These are phyloP conservation scores for Sclerotiophoma versabilis DNA, from an alignment of 2,329 filamentous ascomycete genomes.

Conservation along the genomic window DNA sequence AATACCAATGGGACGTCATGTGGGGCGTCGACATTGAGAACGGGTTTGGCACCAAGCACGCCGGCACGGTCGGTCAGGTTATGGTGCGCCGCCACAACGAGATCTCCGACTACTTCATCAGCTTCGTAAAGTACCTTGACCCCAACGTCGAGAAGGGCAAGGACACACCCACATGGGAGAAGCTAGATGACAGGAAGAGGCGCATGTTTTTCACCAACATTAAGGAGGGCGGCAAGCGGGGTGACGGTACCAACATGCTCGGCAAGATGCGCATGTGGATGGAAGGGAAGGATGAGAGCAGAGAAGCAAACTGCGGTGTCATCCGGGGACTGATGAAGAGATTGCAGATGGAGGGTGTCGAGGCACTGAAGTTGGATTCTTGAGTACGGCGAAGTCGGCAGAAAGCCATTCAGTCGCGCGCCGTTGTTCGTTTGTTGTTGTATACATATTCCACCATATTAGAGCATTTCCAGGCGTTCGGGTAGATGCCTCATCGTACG, in stretches of 20 bases:
- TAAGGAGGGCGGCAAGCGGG: slow-evolving; percentile 32
- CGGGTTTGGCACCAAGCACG: slow-evolving; percentile 45
- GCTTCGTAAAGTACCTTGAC: slow-evolving; percentile 43
- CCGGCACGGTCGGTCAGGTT: slow-evolving; percentile 43
- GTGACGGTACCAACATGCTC: slow-evolving; percentile 31
- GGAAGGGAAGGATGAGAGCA: slow-evolving; percentile 26
- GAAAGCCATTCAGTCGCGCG: neutral
- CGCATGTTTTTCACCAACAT: slow-evolving; percentile 43
- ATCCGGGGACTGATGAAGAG: slow-evolving; percentile 33
- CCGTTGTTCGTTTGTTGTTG: neutral
- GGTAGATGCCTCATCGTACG: slow-evolving; percentile 11
- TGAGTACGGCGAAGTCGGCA: neutral
- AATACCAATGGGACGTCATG: slow-evolving; percentile 47
- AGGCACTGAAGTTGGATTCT: slow-evolving; percentile 24
- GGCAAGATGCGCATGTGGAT: slow-evolving; percentile 33
- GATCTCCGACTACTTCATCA: slow-evolving; percentile 43
- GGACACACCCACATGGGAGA: slow-evolving; percentile 32
- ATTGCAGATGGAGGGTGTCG: slow-evolving; percentile 35
- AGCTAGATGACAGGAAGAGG: slow-evolving; percentile 28
- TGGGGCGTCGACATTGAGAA: slow-evolving; percentile 40
- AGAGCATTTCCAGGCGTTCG: slow-evolving; percentile 12
- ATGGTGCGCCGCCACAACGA: slow-evolving; percentile 39
- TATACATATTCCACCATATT: neutral
- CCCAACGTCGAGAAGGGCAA: slow-evolving; percentile 34
- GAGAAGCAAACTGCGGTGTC: slow-evolving; percentile 29